Evolutionary conservation across 2,329 filamentous ascomycete genomes (phyloP).

Genomic region (Incumbomyces delicatus): DNA sequence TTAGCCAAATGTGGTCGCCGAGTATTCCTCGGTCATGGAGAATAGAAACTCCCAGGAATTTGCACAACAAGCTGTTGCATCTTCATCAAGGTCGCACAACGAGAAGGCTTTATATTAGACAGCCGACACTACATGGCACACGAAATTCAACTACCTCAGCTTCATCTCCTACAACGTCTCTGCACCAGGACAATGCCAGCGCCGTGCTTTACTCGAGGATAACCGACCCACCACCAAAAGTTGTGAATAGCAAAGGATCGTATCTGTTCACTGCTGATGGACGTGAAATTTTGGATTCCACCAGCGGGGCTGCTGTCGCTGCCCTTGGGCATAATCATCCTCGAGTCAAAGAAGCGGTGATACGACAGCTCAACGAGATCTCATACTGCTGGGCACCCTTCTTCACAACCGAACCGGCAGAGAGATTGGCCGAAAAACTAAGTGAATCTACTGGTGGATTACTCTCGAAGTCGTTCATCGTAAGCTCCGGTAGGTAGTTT

Average conservation of each 20-base stretch:
- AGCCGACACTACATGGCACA: too few relatives aligned
- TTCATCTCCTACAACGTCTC: too few relatives aligned
- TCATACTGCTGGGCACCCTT: slow-evolving; percentile 51
- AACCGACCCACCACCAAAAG: neutral
- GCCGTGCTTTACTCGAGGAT: neutral
- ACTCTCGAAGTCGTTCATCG: slow-evolving; percentile 44
- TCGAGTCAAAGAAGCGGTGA: slow-evolving; percentile 51
- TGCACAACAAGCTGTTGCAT: too few relatives aligned
- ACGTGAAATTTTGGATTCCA: slow-evolving; percentile 58
- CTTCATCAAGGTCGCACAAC: too few relatives aligned
- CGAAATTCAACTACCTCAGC: too few relatives aligned
- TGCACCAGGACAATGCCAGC: neutral
- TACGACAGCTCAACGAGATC: slow-evolving; percentile 48
- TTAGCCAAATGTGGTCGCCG: too few relatives aligned
- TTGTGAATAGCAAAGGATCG: neutral
- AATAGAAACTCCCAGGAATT: too few relatives aligned
- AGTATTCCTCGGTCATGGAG: too few relatives aligned
- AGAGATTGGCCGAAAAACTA: slow-evolving; percentile 42
- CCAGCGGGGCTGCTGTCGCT: slow-evolving; percentile 57
- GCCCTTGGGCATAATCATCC: slow-evolving; percentile 52
- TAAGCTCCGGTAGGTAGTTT: slow-evolving; percentile 37
- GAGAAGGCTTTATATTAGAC: too few relatives aligned
- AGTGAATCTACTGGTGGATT: slow-evolving; percentile 41
- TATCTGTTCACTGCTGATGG: slow-evolving; percentile 35
- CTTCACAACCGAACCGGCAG: slow-evolving; percentile 45